phyloP scores from a whole-genome alignment of 202 grass and related monocot species.

The Bolboschoenoplectus hybrid region DNA sequence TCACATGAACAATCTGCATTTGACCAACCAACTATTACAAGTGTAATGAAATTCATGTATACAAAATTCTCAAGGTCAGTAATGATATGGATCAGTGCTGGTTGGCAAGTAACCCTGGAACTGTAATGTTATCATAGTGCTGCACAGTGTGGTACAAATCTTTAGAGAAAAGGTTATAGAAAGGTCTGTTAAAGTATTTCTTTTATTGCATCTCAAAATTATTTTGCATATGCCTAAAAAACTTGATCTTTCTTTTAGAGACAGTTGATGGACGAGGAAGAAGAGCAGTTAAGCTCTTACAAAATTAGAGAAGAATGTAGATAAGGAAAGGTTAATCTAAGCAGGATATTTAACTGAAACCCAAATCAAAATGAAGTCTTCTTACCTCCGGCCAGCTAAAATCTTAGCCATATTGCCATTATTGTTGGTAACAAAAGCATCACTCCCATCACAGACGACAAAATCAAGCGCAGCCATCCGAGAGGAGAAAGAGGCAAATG shows the following conservation, averaged over 20 bases:
- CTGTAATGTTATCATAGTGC: background rate
- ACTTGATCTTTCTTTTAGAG: background rate
- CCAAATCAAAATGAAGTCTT: background rate
- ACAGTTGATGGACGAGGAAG: background rate
- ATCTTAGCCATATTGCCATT: slow-evolving; percentile 98
- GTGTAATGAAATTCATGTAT: background rate
- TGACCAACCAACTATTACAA: background rate
- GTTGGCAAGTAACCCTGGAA: background rate
- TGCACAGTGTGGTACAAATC: background rate
- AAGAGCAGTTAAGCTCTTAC: background rate
- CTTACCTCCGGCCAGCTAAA: slow-evolving; percentile 81
- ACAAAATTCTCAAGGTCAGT: background rate
- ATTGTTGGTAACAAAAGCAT: slow-evolving; percentile 97
- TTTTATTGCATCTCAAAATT: background rate
- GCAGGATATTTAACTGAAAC: background rate
- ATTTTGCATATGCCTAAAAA: background rate
- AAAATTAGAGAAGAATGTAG: background rate
- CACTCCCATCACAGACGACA: slow-evolving; percentile 90
- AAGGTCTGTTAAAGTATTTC: background rate
- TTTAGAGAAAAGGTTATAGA: background rate
- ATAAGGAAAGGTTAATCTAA: background rate
- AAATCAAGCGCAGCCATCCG: slow-evolving; percentile 97
- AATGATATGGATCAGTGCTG: background rate
- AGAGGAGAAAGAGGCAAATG: slow-evolving; percentile 70
- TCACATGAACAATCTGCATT: slow-evolving; percentile 4